phyloP scores from a whole-genome alignment of 345 rosid species.

The Moringa oleifera region DNA sequence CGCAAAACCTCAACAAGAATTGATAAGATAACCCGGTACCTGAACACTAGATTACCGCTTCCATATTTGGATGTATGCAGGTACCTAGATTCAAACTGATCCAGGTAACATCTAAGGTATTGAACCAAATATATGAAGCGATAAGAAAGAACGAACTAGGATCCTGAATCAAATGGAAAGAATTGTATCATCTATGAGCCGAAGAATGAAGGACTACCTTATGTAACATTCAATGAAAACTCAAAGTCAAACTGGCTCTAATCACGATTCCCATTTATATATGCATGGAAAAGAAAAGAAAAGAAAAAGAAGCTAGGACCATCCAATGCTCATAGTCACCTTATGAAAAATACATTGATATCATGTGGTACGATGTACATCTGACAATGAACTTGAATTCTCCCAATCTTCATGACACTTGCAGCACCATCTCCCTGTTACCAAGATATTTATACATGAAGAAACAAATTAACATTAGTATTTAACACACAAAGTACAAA shows the following conservation, averaged over 20 bases:
- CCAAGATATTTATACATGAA: constrained; percentile 18
- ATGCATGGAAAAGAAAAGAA: constrained; percentile 18
- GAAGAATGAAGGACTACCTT: constrained; percentile 23
- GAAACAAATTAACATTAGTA: neutral
- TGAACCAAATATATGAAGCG: constrained; percentile 22
- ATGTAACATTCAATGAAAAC: constrained; percentile 25
- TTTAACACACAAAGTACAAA: neutral
- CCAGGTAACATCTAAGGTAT: constrained; percentile 32
- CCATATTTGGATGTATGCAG: constrained; percentile 19
- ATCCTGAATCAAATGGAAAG: constrained; percentile 22
- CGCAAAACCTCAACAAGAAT: constrained; percentile 7
- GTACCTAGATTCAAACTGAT: constrained; percentile 35
- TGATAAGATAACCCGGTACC: constrained; percentile 25
- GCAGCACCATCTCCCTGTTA: constrained; percentile 5
- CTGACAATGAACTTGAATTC: constrained; percentile 10
- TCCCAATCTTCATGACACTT: constrained; percentile 17
- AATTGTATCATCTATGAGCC: constrained; percentile 23
- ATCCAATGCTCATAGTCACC: constrained; percentile 23
- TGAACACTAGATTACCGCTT: constrained; percentile 29
- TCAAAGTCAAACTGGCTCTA: constrained; percentile 16
- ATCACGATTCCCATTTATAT: constrained; percentile 13
- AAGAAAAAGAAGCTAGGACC: constrained; percentile 19
- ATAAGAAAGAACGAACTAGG: constrained; percentile 14
- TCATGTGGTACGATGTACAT: constrained; percentile 5
- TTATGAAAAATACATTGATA: constrained; percentile 12